Conservation (phyloP, 1,284 basidiomycete genomes). For the Leucoagaricus sp. region DNA sequence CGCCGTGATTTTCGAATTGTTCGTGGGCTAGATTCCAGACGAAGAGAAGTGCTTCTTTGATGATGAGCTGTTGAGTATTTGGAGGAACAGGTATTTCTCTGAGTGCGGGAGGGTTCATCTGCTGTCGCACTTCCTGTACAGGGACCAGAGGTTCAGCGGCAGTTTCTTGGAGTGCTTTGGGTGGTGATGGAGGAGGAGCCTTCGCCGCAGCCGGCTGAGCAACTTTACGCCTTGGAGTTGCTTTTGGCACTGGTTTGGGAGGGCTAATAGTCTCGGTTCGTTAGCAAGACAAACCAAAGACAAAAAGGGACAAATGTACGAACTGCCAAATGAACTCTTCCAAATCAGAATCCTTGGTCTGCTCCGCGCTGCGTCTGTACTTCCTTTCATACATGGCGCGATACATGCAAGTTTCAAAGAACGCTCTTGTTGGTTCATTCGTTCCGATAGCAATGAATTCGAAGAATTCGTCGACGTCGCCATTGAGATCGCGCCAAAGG, state of each 20-base stretch:
- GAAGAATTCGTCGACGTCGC: conserved; percentile 79
- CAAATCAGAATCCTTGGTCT: conserved; percentile 65
- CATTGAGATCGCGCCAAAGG: conserved; percentile 88
- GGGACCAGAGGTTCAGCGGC: not conserved
- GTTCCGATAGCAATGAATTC: conserved; percentile 82
- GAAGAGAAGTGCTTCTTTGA: conserved; percentile 58
- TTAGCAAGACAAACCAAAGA: not conserved
- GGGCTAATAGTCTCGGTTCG: conserved; percentile 26
- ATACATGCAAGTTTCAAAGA: conserved; percentile 93
- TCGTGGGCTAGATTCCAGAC: conserved; percentile 75
- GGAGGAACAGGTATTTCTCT: conserved; percentile 20
- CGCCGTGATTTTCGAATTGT: conserved; percentile 76
- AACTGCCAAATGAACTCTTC: conserved; percentile 80
- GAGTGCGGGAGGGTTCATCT: not conserved
- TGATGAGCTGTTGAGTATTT: conserved; percentile 35
- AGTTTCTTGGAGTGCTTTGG: no score
- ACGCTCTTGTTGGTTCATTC: conserved; percentile 80
- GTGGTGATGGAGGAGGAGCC: no score
- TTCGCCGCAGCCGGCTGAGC: conserved; percentile 2
- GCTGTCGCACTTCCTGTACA: conserved; percentile 20
- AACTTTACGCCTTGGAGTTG: conserved; percentile 31
- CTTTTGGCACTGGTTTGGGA: conserved; percentile 27
- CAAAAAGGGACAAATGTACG: conserved; percentile 29
- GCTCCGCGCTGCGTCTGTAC: conserved; percentile 73
- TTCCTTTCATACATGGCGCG: conserved; percentile 95